A percentile compares a stretch with the other conserved stretches of the same genome.
phyloP scores from a whole-genome alignment of 2,329 filamentous ascomycete genomes.

The Fusarium nanum region DNA sequence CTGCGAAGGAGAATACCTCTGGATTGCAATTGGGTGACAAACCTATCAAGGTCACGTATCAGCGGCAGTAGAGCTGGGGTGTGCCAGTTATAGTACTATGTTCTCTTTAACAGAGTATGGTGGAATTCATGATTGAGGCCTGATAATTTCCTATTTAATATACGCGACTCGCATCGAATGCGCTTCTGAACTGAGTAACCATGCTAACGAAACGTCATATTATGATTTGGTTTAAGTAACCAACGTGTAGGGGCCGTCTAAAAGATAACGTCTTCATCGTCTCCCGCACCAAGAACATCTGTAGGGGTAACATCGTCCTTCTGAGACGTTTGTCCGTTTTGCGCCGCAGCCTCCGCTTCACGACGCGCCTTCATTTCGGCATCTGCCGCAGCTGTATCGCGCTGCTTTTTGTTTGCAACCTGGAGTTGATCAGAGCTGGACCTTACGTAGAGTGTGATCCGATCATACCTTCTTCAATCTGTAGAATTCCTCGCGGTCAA shows the following conservation, averaged over 20 bases:
- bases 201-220: not conserved
- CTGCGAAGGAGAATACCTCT: constrained; percentile 91
- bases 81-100: not conserved
- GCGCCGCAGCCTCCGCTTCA: constrained; percentile 57
- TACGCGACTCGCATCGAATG: not conserved
- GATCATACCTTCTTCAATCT: constrained; percentile 81
- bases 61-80: constrained; percentile 74
- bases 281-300: constrained; percentile 79
- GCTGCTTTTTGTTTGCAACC: constrained; percentile 85
- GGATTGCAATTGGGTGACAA: constrained; percentile 83
- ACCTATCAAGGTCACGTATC: constrained; percentile 94
- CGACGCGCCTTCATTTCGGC: constrained; percentile 81
- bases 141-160: constrained; percentile 1
- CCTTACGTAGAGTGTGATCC: too few relatives aligned
- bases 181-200: not conserved
- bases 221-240: not conserved
- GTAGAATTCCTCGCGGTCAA: constrained; percentile 98
- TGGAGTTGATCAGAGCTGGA: constrained; percentile 38
- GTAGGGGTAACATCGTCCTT: constrained; percentile 56
- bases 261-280: constrained; percentile 90
- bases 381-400: constrained; percentile 77
- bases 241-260: constrained; percentile 52
- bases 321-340: constrained; percentile 51
- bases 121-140: not conserved
- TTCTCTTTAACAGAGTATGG: not conserved